These are phyloP conservation scores for Pichia sp. DNA, from an alignment of 1,139 yeast species.

Conservation along the genomic window DNA sequence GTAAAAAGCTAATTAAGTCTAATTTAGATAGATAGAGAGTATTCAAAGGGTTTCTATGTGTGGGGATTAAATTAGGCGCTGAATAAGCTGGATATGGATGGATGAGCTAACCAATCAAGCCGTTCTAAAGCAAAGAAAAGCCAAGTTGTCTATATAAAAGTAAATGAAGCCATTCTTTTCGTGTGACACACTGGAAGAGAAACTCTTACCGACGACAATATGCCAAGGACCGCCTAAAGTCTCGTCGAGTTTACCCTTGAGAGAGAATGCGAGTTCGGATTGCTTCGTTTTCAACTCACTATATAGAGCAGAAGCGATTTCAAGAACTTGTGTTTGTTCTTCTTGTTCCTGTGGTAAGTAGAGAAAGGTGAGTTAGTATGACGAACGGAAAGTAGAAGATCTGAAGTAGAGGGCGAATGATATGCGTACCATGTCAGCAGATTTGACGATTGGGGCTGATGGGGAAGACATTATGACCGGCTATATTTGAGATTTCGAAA, in stretches of 20 bases:
- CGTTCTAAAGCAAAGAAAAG: constrained; percentile 80
- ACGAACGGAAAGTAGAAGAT: not conserved
- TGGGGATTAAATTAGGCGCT: too few species aligned
- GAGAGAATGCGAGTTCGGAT: constrained; percentile 73
- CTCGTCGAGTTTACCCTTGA: constrained; percentile 72
- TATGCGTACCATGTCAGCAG: not conserved
- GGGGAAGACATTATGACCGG: not conserved
- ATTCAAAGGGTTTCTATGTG: not conserved
- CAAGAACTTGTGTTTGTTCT: constrained; percentile 55
- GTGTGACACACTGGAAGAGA: constrained; percentile 93
- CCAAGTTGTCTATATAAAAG: constrained; percentile 76
- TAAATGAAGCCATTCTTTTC: constrained; percentile 76
- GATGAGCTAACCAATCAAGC: constrained; percentile 32
- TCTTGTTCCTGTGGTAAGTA: constrained; percentile 43
- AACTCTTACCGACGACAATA: constrained; percentile 87
- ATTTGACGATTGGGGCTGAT: not conserved
- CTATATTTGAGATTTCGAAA: too few species aligned
- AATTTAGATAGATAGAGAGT: not conserved
- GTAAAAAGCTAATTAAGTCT: constrained; percentile 3
- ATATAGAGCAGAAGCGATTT: constrained; percentile 53
- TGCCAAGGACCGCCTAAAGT: constrained; percentile 88
- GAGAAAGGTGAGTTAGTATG: not conserved
- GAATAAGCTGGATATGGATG: too few species aligned
- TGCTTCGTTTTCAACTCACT: constrained; percentile 45
- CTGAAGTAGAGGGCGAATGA: not conserved